Evolutionary conservation across 2,329 filamentous ascomycete genomes (phyloP), one percentile per base, ranked within the genome.

Genomic region (Aspergillus alliaceus): DNA sequence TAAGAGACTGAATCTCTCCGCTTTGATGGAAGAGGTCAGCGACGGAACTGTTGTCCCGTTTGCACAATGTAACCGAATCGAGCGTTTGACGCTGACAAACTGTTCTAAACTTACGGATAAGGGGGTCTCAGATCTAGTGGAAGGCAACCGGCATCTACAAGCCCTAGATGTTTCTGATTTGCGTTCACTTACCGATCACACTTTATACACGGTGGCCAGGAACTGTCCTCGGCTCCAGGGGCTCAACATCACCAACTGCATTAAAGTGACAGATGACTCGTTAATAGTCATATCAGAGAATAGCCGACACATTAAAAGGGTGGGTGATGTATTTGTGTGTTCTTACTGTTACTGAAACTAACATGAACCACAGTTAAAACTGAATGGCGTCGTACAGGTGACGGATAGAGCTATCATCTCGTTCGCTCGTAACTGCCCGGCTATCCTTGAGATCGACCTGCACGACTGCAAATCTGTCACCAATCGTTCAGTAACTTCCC

Each of bases 381-480:
- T 99, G 60, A 99, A 98, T 74, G 90, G 93, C 56, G 96, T 95
- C 71, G 75, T 78, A n/a, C 90, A 96, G 74, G 80, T 97, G 32
- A 91, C 89, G 37, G 91, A 98, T 71, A 82, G 83, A 49, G 88
- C 92, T 6, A 88, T 98, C 61, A 80, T 90, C 57, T 90, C 92
- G 3, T 96, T 99, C 71, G 93, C 95, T 6, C 82, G 87, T 46
- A 86, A 96, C 75, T 97, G 93, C 72, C 90, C 88, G 12, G 93
- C 96, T 64, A 92, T 99, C 31, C 87, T 99, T 60, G 95, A 99
- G 75, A 96, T 99, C 60, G 95, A 99, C 72, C 84, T 99, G 14
- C 90, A 96, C 66, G 89, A 91, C 66, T 96, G 95, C 78, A 83
- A 81, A 54, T 83, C 87, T 46, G 86, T 99, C 63, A 90, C 90